Conservation (phyloP, 352 stramenopile genomes). For the Phytophthora syringae region DNA sequence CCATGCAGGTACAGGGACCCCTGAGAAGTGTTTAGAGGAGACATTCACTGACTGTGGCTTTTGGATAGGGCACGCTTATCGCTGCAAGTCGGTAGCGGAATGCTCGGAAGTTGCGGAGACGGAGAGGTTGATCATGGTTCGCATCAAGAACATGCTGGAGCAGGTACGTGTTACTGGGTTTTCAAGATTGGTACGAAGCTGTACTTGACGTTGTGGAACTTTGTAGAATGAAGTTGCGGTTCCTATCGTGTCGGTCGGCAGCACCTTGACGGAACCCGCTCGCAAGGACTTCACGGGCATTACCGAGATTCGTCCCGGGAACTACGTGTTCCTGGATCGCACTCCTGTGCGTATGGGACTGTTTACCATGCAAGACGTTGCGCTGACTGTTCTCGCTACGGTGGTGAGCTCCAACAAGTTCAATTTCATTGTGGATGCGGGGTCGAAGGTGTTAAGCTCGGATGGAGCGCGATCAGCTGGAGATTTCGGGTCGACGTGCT, state of each 20-base stretch:
- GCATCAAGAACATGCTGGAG: slow-evolving; percentile 64
- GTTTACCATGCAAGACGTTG: slow-evolving; percentile 64
- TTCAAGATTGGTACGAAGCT: not conserved
- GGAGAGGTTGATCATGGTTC: slow-evolving; percentile 69
- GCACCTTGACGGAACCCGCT: slow-evolving; percentile 68
- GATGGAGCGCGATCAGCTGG: slow-evolving; percentile 43
- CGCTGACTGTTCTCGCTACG: slow-evolving; percentile 61
- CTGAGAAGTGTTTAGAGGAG: not conserved
- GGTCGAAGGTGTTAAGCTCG: slow-evolving; percentile 75
- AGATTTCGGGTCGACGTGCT: slow-evolving; percentile 62
- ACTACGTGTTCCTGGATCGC: slow-evolving; percentile 81
- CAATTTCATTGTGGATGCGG: slow-evolving; percentile 79
- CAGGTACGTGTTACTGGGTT: slow-evolving; percentile 17
- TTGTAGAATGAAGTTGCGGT: slow-evolving; percentile 58
- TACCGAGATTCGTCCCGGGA: slow-evolving; percentile 77
- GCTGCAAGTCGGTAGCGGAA: slow-evolving; percentile 55
- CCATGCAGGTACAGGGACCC: slow-evolving; percentile 46
- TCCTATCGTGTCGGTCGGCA: slow-evolving; percentile 66
- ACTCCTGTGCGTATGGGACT: slow-evolving; percentile 74
- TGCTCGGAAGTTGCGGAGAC: slow-evolving; percentile 61
- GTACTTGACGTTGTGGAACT: not conserved
- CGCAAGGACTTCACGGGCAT: slow-evolving; percentile 71
- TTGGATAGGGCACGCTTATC: slow-evolving; percentile 51
- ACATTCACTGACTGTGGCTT: not conserved
- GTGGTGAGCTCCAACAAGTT: slow-evolving; percentile 78